Conservation (phyloP, 805 yeast species). For the Cyberlindnera euphorbiiphila region DNA sequence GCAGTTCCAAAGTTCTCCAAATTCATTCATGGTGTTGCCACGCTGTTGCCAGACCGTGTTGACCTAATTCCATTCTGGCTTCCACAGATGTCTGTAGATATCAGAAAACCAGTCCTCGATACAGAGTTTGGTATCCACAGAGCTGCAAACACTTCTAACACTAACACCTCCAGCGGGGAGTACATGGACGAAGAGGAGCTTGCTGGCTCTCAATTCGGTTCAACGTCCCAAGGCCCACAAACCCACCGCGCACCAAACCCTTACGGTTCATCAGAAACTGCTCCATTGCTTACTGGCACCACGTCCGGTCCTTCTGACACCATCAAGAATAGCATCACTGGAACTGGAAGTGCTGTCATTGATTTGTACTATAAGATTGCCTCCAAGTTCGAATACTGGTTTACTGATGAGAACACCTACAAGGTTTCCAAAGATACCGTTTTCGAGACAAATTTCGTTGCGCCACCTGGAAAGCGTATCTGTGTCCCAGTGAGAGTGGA, state of each 20-base stretch:
- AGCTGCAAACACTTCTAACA: slow-evolving; percentile 21
- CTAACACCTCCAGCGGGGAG: slow-evolving; percentile 46
- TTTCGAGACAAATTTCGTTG: slow-evolving; percentile 52
- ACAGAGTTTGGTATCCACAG: slow-evolving; percentile 32
- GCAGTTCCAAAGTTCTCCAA: slow-evolving; percentile 98
- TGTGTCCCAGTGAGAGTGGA: slow-evolving; percentile 95
- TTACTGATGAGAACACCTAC: slow-evolving; percentile 45
- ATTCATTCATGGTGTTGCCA: slow-evolving; percentile 94
- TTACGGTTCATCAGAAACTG: slow-evolving; percentile 26
- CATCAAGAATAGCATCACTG: slow-evolving; percentile 5
- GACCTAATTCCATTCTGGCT: slow-evolving; percentile 92
- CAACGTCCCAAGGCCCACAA: slow-evolving; percentile 15
- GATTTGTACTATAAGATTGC: slow-evolving; percentile 23
- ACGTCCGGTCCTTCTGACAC: slow-evolving; percentile 16
- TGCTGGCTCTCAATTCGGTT: slow-evolving; percentile 45
- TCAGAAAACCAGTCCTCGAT: slow-evolving; percentile 70
- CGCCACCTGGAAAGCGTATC: slow-evolving; percentile 87
- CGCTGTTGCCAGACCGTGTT: slow-evolving; percentile 81
- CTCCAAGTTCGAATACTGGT: slow-evolving; percentile 39
- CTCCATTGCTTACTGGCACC: slow-evolving; percentile 27
- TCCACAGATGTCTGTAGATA: slow-evolving; percentile 95
- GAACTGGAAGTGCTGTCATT: slow-evolving; percentile 15
- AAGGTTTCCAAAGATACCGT: slow-evolving; percentile 64
- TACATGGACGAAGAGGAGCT: slow-evolving; percentile 69
- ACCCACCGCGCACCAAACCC: slow-evolving; percentile 15